Base-by-base conservation (phyloP, 2,329 filamentous ascomycete species). In the Magnaporthiopsis rhizophila region DNA sequence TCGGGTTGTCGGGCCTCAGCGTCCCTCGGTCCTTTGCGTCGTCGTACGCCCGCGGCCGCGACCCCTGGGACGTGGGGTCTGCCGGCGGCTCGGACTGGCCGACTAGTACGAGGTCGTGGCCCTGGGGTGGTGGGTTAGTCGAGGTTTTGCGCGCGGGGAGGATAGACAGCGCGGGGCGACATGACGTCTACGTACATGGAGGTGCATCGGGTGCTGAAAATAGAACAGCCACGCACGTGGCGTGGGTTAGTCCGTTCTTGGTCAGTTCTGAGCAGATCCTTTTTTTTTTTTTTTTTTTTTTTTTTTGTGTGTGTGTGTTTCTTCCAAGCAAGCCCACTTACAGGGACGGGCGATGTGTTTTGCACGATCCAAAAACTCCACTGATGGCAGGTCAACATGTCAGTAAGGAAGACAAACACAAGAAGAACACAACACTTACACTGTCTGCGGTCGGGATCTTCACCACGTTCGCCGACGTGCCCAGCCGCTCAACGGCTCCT, bases 31-130 rank as follows among this genome's bases (percentile, higher is more conserved):
- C 56, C 3, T 53, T 57, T 53, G 50, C 18, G 61, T 57, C 61
- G 61, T 58, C 32, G 61, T 62, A 67, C 30, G 61, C 45, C 64
- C 66, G 32, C 57, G 75, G 28, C 67, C 18, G 60, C 66, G 69
- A 34, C 13, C 64, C 64, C 1, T 56, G 58, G 4, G 67, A 64
- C 2, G 66, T 50, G 2, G 65, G 68, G 66, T 70, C 67, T 8
- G 69, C 64, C 2, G 65, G 18, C 5, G 67, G 50, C 18, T 61
- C 65, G 2, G 72, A 73, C 15, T 70, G 66, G 61, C 71, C 75
- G 6, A 80, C 71, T 7, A 80, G 65, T 64, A 67, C 76, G 65
- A 77, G 79, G 67, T 80, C 77, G 66, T 78, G 75, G 21, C 78
- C 78, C 71, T 79, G 78, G 13, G 36, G 36, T 5, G 9, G 15